Evolutionary conservation across 2,329 filamentous ascomycete genomes (phyloP), one percentile per base, ranked within the genome.

Genomic region (Aureobasidium sp.): DNA sequence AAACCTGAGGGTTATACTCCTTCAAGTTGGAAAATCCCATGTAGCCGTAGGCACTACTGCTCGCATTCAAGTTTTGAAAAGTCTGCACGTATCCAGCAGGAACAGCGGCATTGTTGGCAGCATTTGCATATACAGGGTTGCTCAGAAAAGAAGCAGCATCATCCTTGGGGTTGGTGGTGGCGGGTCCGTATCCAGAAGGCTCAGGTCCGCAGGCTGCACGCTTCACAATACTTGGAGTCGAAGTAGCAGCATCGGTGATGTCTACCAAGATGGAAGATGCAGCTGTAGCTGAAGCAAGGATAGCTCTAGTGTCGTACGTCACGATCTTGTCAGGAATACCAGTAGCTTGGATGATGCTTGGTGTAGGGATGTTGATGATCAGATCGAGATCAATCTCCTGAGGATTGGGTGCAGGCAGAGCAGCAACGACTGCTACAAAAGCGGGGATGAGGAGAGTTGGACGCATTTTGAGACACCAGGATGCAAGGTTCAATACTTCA

Each of bases 91-190:
- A 61, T 24, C 59, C 59, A 30, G 10, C 19, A 7, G 58, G 58
- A 8, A 51, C 41, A 1, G 54, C 40, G 4, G 59, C 59, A 32
- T 27, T 24, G 12, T 35, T 47, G 12, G 62, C 62, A 1, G 56
- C 55, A 14, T 41, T 47, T n/a, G 53, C 39, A 24, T 59, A 60
- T 2, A 52, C 58, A 35, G 48, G 27, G 14, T 57, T 48, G 16
- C 16, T 29, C 8, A 44, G 19, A 57, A 72, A 71, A 7, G 60
- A 62, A 44, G 42, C 55, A 22, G 58, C 60, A 3, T 65, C 68
- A 53, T 72, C 70, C 19, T 56, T 40, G 4, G 53, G 40, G 27
- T 47, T 25, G 21, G 19, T 47, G 2, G 42, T 47, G 6, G 25
- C 30, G 6, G 42, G 30, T 35, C 42, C 42, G 6, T 47, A 47